Percentiles rank a stretch among this genome's conserved stretches.
These are phyloP conservation scores for Misopates orontium DNA, from an alignment of 257 asterid genomes.

Conservation along the genomic window DNA sequence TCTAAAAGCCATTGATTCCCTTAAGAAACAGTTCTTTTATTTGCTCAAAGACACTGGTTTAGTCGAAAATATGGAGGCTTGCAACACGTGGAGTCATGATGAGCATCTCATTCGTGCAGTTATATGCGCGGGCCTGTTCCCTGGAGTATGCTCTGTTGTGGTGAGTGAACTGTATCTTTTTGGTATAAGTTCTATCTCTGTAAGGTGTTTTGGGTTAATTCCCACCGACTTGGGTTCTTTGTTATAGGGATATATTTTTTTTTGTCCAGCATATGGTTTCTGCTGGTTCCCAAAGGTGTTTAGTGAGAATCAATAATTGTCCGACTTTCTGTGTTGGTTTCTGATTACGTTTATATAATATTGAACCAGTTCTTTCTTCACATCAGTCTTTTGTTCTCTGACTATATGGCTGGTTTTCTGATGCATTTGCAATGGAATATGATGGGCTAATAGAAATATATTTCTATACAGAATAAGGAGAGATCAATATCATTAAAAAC, in stretches of 20 bases:
- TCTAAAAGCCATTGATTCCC: constrained; percentile 87
- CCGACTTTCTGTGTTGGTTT: not conserved
- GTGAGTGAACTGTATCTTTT: constrained; percentile 45
- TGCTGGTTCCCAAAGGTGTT: constrained; percentile 5
- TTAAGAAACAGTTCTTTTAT: constrained; percentile 69
- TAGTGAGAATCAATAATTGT: not conserved
- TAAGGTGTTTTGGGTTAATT: constrained; percentile 7
- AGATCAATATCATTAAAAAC: constrained; percentile 82
- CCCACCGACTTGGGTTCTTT: not conserved
- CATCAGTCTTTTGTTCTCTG: constrained; percentile 1
- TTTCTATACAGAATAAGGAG: constrained; percentile 76
- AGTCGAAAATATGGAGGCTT: constrained; percentile 59
- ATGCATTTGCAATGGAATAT: constrained; percentile 16
- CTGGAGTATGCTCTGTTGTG: constrained; percentile 93
- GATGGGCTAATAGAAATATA: constrained; percentile 28
- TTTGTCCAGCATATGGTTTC: constrained; percentile 6
- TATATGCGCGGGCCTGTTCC: constrained; percentile 87
- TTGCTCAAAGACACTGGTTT: constrained; percentile 77
- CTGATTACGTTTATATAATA: constrained; percentile 9
- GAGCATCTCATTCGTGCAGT: constrained; percentile 77
- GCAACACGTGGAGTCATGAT: constrained; percentile 74
- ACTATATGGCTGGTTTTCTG: constrained; percentile 8
- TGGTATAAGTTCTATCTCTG: constrained; percentile 10
- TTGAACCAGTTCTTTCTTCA: not conserved
- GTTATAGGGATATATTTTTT: constrained; percentile 14